These are phyloP conservation scores for Paracoccidioides brasiliensis DNA, from an alignment of 2,329 filamentous ascomycete genomes.

Conservation along the genomic window DNA sequence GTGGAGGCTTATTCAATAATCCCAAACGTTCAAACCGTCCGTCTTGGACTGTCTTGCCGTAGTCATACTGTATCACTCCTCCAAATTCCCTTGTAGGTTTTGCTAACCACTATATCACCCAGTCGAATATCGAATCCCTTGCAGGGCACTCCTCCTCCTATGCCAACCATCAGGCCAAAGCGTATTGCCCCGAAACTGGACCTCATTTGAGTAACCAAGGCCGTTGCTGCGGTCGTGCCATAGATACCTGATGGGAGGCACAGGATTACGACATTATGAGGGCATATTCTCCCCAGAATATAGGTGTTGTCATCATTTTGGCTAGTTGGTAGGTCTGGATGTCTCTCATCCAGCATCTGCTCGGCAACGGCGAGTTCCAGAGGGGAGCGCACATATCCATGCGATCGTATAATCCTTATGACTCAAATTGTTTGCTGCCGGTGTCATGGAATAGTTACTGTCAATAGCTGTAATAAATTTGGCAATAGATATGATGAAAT, in stretches of 20 bases:
- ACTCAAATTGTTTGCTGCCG: not conserved
- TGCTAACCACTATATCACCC: constrained; percentile 13
- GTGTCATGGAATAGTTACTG: not conserved
- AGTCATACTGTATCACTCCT: constrained; percentile 9
- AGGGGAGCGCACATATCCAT: constrained; percentile 7
- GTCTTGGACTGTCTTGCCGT: constrained; percentile 2
- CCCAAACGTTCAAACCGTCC: constrained; percentile 3
- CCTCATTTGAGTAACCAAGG: constrained; percentile 10
- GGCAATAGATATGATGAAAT: not conserved
- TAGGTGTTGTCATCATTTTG: constrained; percentile 12
- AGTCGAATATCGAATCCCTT: constrained; percentile 12
- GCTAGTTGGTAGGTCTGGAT: not conserved
- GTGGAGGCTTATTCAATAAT: constrained; percentile 6
- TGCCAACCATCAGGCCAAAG: constrained; percentile 12
- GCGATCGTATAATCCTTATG: constrained; percentile 7
- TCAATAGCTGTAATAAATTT: not conserved
- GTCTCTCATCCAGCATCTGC: constrained; percentile 8
- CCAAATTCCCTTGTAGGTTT: constrained; percentile 5
- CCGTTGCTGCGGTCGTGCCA: constrained; percentile 10
- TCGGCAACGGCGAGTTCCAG: constrained; percentile 5
- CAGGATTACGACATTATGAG: constrained; percentile 13
- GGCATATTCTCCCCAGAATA: constrained; percentile 11
- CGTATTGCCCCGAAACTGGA: constrained; percentile 10
- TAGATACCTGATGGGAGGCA: constrained; percentile 11
- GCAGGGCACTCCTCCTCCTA: constrained; percentile 13